phyloP scores from a whole-genome alignment of 257 asterid species.

The Vinca minor region DNA sequence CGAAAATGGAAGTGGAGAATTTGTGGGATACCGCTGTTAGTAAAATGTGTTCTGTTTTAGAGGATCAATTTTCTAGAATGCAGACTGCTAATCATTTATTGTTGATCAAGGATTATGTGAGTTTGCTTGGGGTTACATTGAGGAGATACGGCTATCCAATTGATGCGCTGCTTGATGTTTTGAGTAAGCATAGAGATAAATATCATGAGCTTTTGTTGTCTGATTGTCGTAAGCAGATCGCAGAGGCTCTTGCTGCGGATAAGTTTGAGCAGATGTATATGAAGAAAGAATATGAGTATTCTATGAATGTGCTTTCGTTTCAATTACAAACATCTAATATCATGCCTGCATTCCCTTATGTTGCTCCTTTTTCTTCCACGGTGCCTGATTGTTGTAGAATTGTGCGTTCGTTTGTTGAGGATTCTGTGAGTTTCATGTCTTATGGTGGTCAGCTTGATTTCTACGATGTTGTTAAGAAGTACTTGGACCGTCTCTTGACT shows the following conservation, averaged over 20 bases:
- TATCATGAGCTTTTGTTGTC: slow-evolving; percentile 84
- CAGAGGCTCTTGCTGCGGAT: slow-evolving; percentile 85
- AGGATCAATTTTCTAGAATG: slow-evolving; percentile 97
- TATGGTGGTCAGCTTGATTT: slow-evolving; percentile 91
- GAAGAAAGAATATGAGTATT: slow-evolving; percentile 94
- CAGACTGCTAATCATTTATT: slow-evolving; percentile 94
- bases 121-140: slow-evolving; percentile 87
- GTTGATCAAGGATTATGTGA: slow-evolving; percentile 91
- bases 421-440: slow-evolving; percentile 91
- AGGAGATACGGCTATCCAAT: slow-evolving; percentile 84
- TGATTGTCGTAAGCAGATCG: slow-evolving; percentile 81
- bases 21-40: slow-evolving; percentile 96
- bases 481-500: slow-evolving; percentile 74
- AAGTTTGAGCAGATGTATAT: slow-evolving; percentile 95
- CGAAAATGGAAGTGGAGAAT: slow-evolving; percentile 84
- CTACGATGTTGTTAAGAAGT: slow-evolving; percentile 82
- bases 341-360: slow-evolving; percentile 92
- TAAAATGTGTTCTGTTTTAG: slow-evolving; percentile 92
- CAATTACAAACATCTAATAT: slow-evolving; percentile 88
- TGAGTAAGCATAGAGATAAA: slow-evolving; percentile 91
- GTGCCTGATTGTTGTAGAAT: slow-evolving; percentile 98
- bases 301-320: slow-evolving; percentile 86
- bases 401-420: slow-evolving; percentile 87
- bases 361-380: slow-evolving; percentile 86
- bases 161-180: slow-evolving; percentile 83